Evolutionary conservation across 805 yeast species (phyloP), one percentile per base, ranked within the genome.

Genomic region (Wickerhamomyces hampshirensis): DNA sequence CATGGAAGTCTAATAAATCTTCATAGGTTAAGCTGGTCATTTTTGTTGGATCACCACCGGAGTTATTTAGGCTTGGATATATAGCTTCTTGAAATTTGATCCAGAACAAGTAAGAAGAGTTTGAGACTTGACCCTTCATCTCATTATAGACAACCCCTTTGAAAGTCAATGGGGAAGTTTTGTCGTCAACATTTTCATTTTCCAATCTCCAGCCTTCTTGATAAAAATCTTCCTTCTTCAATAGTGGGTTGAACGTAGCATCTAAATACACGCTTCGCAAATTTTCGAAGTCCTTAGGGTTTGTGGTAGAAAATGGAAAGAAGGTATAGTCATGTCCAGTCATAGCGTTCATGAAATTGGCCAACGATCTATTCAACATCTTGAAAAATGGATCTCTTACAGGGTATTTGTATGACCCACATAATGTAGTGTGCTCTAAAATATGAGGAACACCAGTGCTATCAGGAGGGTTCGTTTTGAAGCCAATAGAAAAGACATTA

Each of bases 161-260:
- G 60, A 87, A 86, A 4, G 66, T 67, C 28, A 93, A 55, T 1
- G 86, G 84, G 11, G 85, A 69, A 0, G 50, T 40, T 12, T 65
- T 63, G 54, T 89, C 88, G 6, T 69, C 59, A 5, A 77, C 60
- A 35, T 68, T 70, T 35, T 73, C 73, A 47, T 86, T 76, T 59
- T 93, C 98, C 27, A 93, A 64, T 55, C 98, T 77, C 98, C 98
- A 93, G 26, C 98, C 98, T 63, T 93, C 98, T 64, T 93, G 98
- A 44, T 70, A 70, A 56, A 93, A 93, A 59, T 93, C 98, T 38
- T 80, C 80, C 43, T 75, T 72, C 23, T 82, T 72, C 40, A 93
- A 63, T 26, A 86, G 57, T 8, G 98, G 98, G 47, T 77, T 79
- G 39, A 87, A 73, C 0, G 91, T 91, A 5, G 96, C 79, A 48